A percentile compares a stretch with the other conserved stretches of the same genome.
Evolutionary conservation across 2,329 filamentous ascomycete genomes (phyloP).

Genomic region (Colletotrichum somersetense): DNA sequence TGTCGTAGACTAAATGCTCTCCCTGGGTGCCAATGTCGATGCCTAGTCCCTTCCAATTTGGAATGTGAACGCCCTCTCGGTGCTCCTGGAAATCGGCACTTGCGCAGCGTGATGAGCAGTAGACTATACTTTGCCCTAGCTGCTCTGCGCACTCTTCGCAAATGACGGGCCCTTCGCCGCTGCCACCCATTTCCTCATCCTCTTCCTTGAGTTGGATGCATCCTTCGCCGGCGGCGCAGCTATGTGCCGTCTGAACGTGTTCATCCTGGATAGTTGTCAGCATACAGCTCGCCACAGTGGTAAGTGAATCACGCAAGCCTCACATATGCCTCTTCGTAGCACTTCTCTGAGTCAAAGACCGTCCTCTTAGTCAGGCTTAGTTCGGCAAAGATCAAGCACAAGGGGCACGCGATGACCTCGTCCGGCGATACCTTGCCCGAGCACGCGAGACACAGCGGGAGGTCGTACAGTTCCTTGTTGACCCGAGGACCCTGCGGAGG

Average conservation of each 20-base stretch:
- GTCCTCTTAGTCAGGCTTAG: constrained; percentile 54
- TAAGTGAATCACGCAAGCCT: constrained; percentile 42
- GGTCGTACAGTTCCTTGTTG: constrained; percentile 52
- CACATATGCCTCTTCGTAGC: constrained; percentile 57
- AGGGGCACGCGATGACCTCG: constrained; percentile 57
- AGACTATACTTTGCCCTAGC: constrained; percentile 53
- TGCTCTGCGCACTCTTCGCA: constrained; percentile 58
- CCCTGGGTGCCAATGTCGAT: constrained; percentile 46
- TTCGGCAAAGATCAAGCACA: constrained; percentile 59
- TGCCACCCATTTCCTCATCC: constrained; percentile 53
- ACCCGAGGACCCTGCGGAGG: constrained; percentile 46
- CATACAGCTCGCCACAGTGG: background rate
- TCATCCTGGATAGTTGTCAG: constrained; percentile 49
- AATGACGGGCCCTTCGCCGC: constrained; percentile 50
- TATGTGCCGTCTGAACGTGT: constrained; percentile 55
- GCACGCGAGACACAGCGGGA: constrained; percentile 58
- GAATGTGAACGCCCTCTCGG: constrained; percentile 51
- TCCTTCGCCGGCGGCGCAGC: constrained; percentile 56
- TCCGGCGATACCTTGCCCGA: constrained; percentile 49
- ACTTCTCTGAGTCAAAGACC: constrained; percentile 61
- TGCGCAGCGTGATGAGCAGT: constrained; percentile 60
- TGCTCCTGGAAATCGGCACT: constrained; percentile 56
- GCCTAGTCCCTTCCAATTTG: constrained; percentile 45
- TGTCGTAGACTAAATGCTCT: constrained; percentile 43
- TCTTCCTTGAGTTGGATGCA: constrained; percentile 57